These are phyloP conservation scores for Candida fluviatilis DNA, from an alignment of 805 yeast genomes.

Conservation along the genomic window DNA sequence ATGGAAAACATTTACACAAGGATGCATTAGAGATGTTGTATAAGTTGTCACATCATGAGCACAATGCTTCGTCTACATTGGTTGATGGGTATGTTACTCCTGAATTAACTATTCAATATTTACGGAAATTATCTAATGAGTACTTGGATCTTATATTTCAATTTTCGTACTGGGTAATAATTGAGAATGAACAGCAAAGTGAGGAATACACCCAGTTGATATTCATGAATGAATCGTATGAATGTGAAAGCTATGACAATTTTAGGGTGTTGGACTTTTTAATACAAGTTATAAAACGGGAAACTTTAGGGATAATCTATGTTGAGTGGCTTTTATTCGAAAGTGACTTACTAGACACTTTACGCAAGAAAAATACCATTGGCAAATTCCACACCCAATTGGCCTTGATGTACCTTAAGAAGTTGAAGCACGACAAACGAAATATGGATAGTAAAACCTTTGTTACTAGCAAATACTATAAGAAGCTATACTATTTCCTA, in stretches of 20 bases:
- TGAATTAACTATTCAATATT: slow-evolving; percentile 47
- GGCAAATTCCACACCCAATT: slow-evolving; percentile 33
- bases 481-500: slow-evolving; percentile 31
- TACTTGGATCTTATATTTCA: slow-evolving; percentile 53
- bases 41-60: slow-evolving; percentile 18
- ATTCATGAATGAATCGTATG: slow-evolving; percentile 62
- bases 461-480: slow-evolving; percentile 15
- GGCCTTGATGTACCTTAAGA: slow-evolving; percentile 27
- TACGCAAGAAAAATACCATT: slow-evolving; percentile 10
- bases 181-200: slow-evolving; percentile 19
- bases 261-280: slow-evolving; percentile 51
- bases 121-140: slow-evolving; percentile 50
- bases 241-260: slow-evolving; percentile 55
- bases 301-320: slow-evolving; percentile 36
- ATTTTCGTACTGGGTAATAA: slow-evolving; percentile 51
- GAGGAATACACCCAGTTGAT: slow-evolving; percentile 23
- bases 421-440: slow-evolving; percentile 13
- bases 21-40: slow-evolving; percentile 63
- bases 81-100: slow-evolving; percentile 34
- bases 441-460: slow-evolving; percentile 7
- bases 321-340: slow-evolving; percentile 39
- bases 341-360: slow-evolving; percentile 26
- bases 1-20: slow-evolving; percentile 54
- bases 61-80: slow-evolving; percentile 15
- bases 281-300: slow-evolving; percentile 17